Percentiles rank a stretch among this genome's conserved stretches.
Conservation (phyloP, 2,329 filamentous ascomycete genomes). For the Huntiella omanensis region DNA sequence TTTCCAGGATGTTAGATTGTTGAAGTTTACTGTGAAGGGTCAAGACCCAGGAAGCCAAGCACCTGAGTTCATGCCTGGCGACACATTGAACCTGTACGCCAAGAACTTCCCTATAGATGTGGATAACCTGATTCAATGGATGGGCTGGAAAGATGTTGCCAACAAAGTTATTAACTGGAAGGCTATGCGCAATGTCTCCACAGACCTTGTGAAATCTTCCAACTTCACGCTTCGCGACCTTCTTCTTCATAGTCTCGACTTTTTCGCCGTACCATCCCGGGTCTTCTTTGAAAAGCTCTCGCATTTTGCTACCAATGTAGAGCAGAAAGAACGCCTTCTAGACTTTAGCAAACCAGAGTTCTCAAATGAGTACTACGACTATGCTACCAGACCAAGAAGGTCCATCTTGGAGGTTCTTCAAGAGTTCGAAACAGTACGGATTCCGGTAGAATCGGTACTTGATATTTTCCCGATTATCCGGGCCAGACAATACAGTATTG, state of each 20-base stretch:
- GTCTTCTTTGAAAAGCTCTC: slow-evolving; percentile 67
- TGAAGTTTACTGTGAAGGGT: slow-evolving; percentile 37
- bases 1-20: slow-evolving; percentile 83
- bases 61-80: slow-evolving; percentile 43
- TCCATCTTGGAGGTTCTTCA: slow-evolving; percentile 84
- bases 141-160: slow-evolving; percentile 59
- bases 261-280: slow-evolving; percentile 73
- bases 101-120: slow-evolving; percentile 76
- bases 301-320: slow-evolving; percentile 51
- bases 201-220: slow-evolving; percentile 1
- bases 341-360: slow-evolving; percentile 68
- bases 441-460: slow-evolving; percentile 56
- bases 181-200: slow-evolving; percentile 3
- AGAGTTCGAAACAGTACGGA: slow-evolving; percentile 68
- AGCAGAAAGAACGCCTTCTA: slow-evolving; percentile 61
- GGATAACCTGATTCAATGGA: slow-evolving; percentile 55
- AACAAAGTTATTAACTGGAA: slow-evolving; percentile 40
- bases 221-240: slow-evolving; percentile 49
- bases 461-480: slow-evolving; percentile 64
- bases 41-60: slow-evolving; percentile 11
- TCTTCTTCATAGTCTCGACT: slow-evolving; percentile 67
- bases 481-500: slow-evolving; percentile 87
- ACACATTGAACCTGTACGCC: slow-evolving; percentile 65
- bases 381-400: slow-evolving; percentile 73
- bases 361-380: slow-evolving; percentile 87